phyloP scores from a whole-genome alignment of 768 basidiomycete species.

The Naganishia kalamii region DNA sequence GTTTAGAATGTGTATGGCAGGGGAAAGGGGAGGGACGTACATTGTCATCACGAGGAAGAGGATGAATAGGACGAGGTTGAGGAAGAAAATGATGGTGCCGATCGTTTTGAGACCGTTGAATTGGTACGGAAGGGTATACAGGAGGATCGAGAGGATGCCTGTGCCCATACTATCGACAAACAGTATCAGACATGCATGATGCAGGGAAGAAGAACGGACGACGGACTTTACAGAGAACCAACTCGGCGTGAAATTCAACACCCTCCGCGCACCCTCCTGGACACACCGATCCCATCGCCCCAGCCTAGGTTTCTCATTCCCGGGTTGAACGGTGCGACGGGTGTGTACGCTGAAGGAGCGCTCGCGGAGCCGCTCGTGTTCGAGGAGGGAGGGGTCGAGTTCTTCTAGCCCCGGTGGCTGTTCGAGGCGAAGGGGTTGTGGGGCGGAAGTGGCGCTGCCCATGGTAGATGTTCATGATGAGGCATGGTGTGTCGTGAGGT shows the following conservation, averaged over 20 bases:
- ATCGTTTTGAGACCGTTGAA: conserved; percentile 34
- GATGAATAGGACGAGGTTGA: conserved; percentile 38
- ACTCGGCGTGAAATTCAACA: conserved; percentile 19
- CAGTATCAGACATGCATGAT: not conserved
- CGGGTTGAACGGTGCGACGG: not conserved
- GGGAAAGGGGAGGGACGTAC: not conserved
- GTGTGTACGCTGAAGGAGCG: not conserved
- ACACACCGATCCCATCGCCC: not conserved
- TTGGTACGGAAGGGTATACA: conserved; percentile 42
- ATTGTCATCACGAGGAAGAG: conserved; percentile 19
- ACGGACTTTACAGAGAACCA: conserved; percentile 21
- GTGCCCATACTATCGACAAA: conserved; percentile 35
- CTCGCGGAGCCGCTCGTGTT: not conserved
- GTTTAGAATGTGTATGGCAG: not conserved
- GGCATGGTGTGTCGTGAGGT: not conserved
- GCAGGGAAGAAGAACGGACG: not conserved
- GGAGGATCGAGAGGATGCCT: conserved; percentile 41
- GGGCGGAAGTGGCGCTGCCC: not conserved
- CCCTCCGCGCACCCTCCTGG: not conserved
- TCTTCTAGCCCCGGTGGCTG: conserved; percentile 10
- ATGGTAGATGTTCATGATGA: not conserved
- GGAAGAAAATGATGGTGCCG: conserved; percentile 35
- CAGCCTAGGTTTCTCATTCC: not conserved
- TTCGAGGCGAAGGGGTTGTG: not conserved
- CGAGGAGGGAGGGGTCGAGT: conserved; percentile 3